Percentiles rank a stretch among this genome's conserved stretches.
These are phyloP conservation scores for Trichoderma guizhouense DNA, from an alignment of 2,329 filamentous ascomycete genomes.

Conservation along the genomic window DNA sequence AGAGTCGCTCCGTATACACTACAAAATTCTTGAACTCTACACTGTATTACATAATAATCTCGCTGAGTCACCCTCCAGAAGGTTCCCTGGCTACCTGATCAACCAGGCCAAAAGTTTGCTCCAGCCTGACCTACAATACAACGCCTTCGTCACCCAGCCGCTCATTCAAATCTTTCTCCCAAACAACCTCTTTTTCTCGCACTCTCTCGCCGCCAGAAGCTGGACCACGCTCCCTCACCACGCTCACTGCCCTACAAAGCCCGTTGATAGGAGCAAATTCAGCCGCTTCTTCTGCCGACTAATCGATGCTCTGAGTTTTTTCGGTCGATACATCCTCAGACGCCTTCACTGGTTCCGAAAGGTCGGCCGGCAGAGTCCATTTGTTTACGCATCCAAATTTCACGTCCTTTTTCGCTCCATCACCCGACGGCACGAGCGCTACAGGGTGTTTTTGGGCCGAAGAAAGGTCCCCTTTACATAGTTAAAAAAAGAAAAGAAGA, in stretches of 20 bases:
- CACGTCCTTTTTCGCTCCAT: neutral
- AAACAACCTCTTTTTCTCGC: conserved; percentile 26
- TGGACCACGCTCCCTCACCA: conserved; percentile 30
- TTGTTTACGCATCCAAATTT: neutral
- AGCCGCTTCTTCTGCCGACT: conserved; percentile 36
- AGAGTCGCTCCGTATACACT: neutral
- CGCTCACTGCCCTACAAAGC: conserved; percentile 20
- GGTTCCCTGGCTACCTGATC: neutral
- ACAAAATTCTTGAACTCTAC: neutral
- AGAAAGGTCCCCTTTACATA: conserved; percentile 6
- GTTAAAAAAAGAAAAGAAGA: neutral
- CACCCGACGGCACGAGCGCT: neutral
- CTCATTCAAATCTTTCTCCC: conserved; percentile 20
- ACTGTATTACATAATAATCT: neutral
- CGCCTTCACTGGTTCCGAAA: conserved; percentile 61
- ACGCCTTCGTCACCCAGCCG: conserved; percentile 7
- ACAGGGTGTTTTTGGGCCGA: neutral
- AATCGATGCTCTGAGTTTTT: conserved; percentile 35
- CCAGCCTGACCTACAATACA: neutral
- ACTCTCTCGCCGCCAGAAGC: conserved; percentile 36
- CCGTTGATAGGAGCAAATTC: conserved; percentile 24
- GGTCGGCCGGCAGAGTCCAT: conserved; percentile 33
- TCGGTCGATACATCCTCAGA: conserved; percentile 41
- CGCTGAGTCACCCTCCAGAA: conserved; percentile 13
- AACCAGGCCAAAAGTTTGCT: conserved; percentile 3